phyloP scores from a whole-genome alignment of 257 asterid species.

The Phtheirospermum japonicum region DNA sequence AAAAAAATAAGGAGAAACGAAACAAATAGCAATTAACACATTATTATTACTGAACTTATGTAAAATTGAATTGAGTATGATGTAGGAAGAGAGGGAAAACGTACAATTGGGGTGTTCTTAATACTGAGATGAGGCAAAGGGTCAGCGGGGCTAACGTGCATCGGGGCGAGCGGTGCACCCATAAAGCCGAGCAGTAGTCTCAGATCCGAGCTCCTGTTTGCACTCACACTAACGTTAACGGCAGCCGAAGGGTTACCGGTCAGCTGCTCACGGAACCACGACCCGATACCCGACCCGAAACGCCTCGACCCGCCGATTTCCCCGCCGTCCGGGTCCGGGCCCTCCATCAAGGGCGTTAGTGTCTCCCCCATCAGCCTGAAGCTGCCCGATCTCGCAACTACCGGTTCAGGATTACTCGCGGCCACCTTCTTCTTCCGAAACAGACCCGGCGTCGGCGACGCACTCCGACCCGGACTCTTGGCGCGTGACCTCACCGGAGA shows the following conservation, averaged over 20 bases:
- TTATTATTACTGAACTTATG: no score
- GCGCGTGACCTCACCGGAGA: constrained; percentile 70
- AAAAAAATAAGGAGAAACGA: neutral
- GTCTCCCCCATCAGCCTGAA: constrained; percentile 47
- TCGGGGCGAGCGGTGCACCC: constrained; percentile 93
- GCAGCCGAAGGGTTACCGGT: constrained; percentile 48
- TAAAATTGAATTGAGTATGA: neutral
- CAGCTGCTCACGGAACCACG: constrained; percentile 63
- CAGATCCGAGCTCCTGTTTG: constrained; percentile 59
- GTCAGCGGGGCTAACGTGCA: constrained; percentile 69
- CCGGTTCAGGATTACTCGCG: constrained; percentile 30
- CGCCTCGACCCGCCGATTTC: constrained; percentile 51
- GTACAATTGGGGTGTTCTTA: constrained; percentile 80
- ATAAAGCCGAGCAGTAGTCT: constrained; percentile 83
- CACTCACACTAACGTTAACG: constrained; percentile 29
- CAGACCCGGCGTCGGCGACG: constrained; percentile 55
- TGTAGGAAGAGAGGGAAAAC: neutral
- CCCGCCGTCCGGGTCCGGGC: constrained; percentile 67
- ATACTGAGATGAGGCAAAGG: constrained; percentile 81
- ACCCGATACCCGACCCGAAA: constrained; percentile 51
- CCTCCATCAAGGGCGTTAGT: constrained; percentile 70
- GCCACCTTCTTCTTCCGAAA: constrained; percentile 53
- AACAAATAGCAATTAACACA: neutral
- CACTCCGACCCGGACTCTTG: constrained; percentile 51
- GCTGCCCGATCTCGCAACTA: constrained; percentile 60